Base-by-base conservation (phyloP, 768 basidiomycete species). In the Lentinula guzmanii region DNA sequence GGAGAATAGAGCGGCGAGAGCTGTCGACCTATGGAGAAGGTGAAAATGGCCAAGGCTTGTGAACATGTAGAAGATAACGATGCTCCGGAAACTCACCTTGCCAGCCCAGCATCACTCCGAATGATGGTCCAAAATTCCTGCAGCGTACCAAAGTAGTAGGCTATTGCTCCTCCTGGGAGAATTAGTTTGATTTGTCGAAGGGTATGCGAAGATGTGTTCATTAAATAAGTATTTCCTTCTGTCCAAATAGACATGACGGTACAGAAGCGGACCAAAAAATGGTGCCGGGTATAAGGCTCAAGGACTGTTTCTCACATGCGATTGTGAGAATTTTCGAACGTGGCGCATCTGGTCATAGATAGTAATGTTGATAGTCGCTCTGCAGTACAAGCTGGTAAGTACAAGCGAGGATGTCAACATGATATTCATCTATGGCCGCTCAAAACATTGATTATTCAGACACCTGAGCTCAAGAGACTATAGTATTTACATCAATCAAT, bases 171-270 rank as follows among this genome's bases (percentile, higher is more conserved):
- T 10, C 90, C 90, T n/a, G 90, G 89, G 10, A 91, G 67, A 51
- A 90, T 82, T 60, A 91, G 85, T 69, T 91, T 89, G 68, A 91
- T 80, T 75, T 91, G 90, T 54, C 82, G 79, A 60, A 83, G 69
- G 1, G 85, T 82, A 70, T 91, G 86, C 60, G 75, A 70, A 37
- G 76, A 77, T n/a, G 43, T 24, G 46, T 43, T 18, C 28, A 52
- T 10, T 33, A 52, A 13, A 52, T 52, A 34, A 34, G 2, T 16
- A 10, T 48, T 43, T 43, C 16, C 42, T 43, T 43, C 42, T 43
- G 42, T 5, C 7, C 16, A 16, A 24, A 48, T 48, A 18, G 21
- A 9, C 18, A 48, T 48, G n/a, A n/a, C 16, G 15, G 43, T 48
- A 48, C 21, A 48, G 6, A 48, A 3, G 16, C 15, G 10, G 5